Evolutionary conservation across 2,329 filamentous ascomycete species (phyloP).

Genomic region (Coleophoma eucalyptorum): DNA sequence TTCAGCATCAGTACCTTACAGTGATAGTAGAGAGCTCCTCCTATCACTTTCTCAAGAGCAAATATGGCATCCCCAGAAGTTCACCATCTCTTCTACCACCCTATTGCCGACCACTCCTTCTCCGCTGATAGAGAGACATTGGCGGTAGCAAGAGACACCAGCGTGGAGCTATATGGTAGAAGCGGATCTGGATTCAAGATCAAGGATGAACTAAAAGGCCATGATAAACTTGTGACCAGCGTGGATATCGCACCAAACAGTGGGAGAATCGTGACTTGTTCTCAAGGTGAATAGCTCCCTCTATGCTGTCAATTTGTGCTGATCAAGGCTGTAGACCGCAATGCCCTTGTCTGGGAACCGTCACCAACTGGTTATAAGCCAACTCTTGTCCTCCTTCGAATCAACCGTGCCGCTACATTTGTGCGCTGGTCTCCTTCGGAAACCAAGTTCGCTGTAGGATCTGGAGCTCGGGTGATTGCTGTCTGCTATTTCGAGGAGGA

Average conservation of each 20-base stretch:
- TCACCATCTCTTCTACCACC: slow-evolving; percentile 93
- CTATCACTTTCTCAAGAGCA: slow-evolving; percentile 54
- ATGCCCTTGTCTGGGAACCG: slow-evolving; percentile 96
- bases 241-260: slow-evolving; percentile 91
- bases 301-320: background rate
- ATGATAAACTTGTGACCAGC: slow-evolving; percentile 95
- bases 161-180: slow-evolving; percentile 81
- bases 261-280: slow-evolving; percentile 95
- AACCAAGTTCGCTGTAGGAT: slow-evolving; percentile 96
- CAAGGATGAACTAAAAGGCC: slow-evolving; percentile 89
- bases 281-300: slow-evolving; percentile 64
- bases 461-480: slow-evolving; percentile 90
- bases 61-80: slow-evolving; percentile 84
- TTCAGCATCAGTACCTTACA: slow-evolving; percentile 1
- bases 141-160: slow-evolving; percentile 86
- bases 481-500: slow-evolving; percentile 99
- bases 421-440: slow-evolving; percentile 97
- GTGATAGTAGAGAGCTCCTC: slow-evolving; percentile 99
- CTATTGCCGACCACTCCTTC: slow-evolving; percentile 98
- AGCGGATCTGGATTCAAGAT: slow-evolving; percentile 73
- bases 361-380: slow-evolving; percentile 93
- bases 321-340: slow-evolving; percentile 64
- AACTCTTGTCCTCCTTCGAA: slow-evolving; percentile 91
- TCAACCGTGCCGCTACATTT: slow-evolving; percentile 94
- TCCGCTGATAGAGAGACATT: slow-evolving; percentile 85